These are phyloP conservation scores for Lepidopterella palustris DNA, from an alignment of 495 filamentous ascomycete species.

Conservation along the genomic window DNA sequence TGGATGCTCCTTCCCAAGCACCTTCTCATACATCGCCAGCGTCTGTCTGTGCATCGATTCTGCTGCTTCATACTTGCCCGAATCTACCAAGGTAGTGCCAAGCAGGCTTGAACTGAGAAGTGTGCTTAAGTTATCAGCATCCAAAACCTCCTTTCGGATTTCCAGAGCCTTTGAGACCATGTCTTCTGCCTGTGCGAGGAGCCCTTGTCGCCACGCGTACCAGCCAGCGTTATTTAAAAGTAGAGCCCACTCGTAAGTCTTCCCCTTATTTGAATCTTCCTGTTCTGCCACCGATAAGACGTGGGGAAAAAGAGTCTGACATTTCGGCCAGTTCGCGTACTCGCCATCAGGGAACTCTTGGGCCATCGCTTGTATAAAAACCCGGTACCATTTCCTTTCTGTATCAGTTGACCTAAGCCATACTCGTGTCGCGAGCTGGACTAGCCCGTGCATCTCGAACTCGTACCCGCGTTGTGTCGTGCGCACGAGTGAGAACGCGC, in stretches of 20 bases:
- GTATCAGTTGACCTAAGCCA: slow-evolving; percentile 6
- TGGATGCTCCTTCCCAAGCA: slow-evolving; percentile 3
- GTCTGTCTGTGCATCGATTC: not conserved
- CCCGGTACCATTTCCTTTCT: not conserved
- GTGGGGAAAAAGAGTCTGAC: not conserved
- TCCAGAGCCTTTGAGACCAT: not conserved
- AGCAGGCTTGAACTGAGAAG: not conserved
- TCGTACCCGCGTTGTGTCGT: not conserved
- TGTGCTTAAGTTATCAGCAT: not conserved
- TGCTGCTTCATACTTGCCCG: slow-evolving; percentile 1
- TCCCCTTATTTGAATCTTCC: not conserved
- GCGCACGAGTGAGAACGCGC: slow-evolving; percentile 12
- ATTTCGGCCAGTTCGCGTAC: slow-evolving; percentile 4
- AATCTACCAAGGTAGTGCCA: not conserved
- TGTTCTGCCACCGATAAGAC: not conserved
- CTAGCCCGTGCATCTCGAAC: slow-evolving; percentile 11
- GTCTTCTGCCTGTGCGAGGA: not conserved
- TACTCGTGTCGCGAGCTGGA: slow-evolving; percentile 9
- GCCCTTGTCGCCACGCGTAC: not conserved
- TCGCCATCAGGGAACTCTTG: slow-evolving; percentile 8
- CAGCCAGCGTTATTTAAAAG: not conserved
- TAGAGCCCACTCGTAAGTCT: not conserved
- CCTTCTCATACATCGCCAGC: not conserved
- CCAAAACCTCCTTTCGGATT: not conserved
- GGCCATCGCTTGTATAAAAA: slow-evolving; percentile 6